Base-by-base conservation (phyloP, 2,329 filamentous ascomycete species). In the Taxawa tesnikishii region DNA sequence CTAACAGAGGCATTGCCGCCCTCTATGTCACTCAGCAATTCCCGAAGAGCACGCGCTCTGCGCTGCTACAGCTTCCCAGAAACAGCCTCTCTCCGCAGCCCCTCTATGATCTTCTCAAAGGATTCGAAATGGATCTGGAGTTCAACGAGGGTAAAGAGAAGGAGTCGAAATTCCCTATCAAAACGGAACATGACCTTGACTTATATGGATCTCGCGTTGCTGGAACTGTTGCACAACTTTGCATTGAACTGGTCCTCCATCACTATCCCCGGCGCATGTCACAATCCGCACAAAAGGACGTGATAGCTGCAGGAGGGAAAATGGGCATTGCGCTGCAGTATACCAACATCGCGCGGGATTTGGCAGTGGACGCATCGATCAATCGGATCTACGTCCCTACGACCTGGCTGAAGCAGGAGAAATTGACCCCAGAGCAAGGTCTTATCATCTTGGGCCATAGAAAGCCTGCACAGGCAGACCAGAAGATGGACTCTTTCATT, bases 311-410 rank as follows among this genome's bases (percentile, higher is more conserved):
- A 1, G 76, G 76, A 1, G 62, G 64, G 13, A 60, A 65, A 16
- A 83, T 83, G 79, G 80, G 80, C 0, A 67, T 79, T 19, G 79
- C 79, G 2, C 57, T 84, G n/a, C 79, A 85, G 46, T 83, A 79
- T 43, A 71, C 82, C 44, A 85, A 84, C 46, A 83, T 85, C 38
- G 75, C 78, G 3, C 73, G 80, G 14, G 80, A 85, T 45, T 74
- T 84, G n/a, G 53, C 59, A 3, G 71, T 73, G 3, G 80, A 84
- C 43, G 75, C 79, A 0, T 55, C 58, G 10, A 71, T 80, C 21
- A 64, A 65, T 2, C 68, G 80, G 5, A 77, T 82, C 5, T 85
- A 85, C 47, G 55, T 84, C 4, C 80, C 80, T 0, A 59, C 61
- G 0, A 54, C 56, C 0, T 84, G 79, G 79, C 58, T 84, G 2